Percentiles rank a stretch among this genome's conserved stretches.
These are phyloP conservation scores for Noccaea bulbosa DNA, from an alignment of 345 rosid genomes.

Conservation along the genomic window DNA sequence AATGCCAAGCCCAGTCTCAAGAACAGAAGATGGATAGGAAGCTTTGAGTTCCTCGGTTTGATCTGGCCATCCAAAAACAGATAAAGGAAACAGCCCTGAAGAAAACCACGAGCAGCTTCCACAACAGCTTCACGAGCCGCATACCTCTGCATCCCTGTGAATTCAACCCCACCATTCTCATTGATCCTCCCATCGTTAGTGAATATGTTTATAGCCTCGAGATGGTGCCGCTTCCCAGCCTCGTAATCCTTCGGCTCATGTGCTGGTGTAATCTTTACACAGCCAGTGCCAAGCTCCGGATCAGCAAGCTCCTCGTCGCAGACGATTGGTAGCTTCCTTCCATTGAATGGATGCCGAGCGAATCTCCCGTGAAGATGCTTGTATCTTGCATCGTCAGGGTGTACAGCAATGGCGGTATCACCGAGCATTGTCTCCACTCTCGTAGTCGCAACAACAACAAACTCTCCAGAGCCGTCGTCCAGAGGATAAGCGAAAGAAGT, in stretches of 20 bases:
- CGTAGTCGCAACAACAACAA: constrained; percentile 80
- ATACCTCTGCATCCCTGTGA: too few species aligned
- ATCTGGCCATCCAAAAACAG: constrained; percentile 89
- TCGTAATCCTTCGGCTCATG: too few species aligned
- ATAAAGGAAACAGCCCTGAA: constrained; percentile 71
- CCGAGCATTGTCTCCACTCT: constrained; percentile 94
- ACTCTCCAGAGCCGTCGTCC: constrained; percentile 61
- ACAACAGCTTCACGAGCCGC: too few species aligned
- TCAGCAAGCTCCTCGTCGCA: constrained; percentile 74
- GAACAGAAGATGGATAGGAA: constrained; percentile 79
- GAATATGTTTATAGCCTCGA: too few species aligned
- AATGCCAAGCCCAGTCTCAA: constrained; percentile 90
- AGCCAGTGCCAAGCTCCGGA: constrained; percentile 79
- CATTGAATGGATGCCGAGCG: constrained; percentile 80
- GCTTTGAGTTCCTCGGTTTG: constrained; percentile 68
- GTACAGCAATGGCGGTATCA: constrained; percentile 84
- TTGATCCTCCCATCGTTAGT: too few species aligned
- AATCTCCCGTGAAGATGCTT: constrained; percentile 69
- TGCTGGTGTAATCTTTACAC: constrained; percentile 43
- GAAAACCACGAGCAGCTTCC: constrained; percentile 74
- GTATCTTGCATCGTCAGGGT: constrained; percentile 77
- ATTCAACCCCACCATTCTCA: too few species aligned
- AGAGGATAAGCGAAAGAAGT: constrained; percentile 82
- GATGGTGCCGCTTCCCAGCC: too few species aligned
- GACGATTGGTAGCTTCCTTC: constrained; percentile 73